Evolutionary conservation across 441 rosid genomes (phyloP), one percentile per base, ranked within the genome.

Genomic region (Adansonia grandidieri): DNA sequence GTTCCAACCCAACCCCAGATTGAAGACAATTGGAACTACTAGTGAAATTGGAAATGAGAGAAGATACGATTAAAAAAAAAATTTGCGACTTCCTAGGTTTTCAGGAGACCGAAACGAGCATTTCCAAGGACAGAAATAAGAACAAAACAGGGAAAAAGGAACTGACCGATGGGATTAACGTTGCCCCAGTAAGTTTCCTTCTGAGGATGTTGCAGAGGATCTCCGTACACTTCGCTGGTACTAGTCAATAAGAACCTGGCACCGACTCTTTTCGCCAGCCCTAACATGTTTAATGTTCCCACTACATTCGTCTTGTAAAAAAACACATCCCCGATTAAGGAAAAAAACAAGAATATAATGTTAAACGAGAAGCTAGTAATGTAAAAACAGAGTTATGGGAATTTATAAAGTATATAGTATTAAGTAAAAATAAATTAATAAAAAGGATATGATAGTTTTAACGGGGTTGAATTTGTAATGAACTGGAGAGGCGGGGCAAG

Each of bases 121-220:
- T 63, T 56, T 32, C 50, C 14, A 19, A 69, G 6, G 54, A 40
- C 14, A 45, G 1, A 13, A 44, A 44, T 44, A 53, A 8, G 20
- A 51, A 15, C 9, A 44, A 1, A 13, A 20, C 3, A 8, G 5
- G 60, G 5, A 56, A 3, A 13, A 24, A 22, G 47, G 5, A n/a
- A 9, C 48, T 65, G 64, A 94, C 98, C 98, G 81, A 95, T 95
- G 73, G 98, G 98, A 84, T 95, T 95, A 79, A 95, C 98, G 89
- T 95, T 93, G 82, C 98, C 98, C 98, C 98, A 95, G 86, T 95
- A 95, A 50, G 98, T 95, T 90, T 95, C 98, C 68, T 89, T 93
- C 89, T 95, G 97, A 2, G 98, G 98, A 61, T 93, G 98, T 78
- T 95, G 97, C 22, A 95, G 90, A 50, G 98, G 98, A 86, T 95